These are phyloP conservation scores for Trametes meyenii DNA, from an alignment of 768 basidiomycete species.

Conservation along the genomic window DNA sequence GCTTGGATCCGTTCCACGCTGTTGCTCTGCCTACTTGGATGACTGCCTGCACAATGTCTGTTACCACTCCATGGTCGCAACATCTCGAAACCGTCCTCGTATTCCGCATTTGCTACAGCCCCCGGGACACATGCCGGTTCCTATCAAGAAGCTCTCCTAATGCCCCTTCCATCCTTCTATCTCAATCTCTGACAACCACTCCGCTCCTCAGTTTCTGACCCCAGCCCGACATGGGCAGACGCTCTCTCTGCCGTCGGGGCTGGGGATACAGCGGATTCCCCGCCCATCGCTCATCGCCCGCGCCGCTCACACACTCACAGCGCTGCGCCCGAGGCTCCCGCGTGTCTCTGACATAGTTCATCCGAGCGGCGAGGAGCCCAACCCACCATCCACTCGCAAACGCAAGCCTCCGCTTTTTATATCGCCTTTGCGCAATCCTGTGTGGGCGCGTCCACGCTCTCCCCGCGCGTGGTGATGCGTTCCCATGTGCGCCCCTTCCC, in stretches of 20 bases:
- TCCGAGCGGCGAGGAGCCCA: no score
- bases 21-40: no score
- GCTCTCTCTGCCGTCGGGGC: background rate
- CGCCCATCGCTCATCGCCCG: background rate
- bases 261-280: background rate
- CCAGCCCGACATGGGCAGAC: background rate
- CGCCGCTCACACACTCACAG: background rate
- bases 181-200: background rate
- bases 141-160: background rate
- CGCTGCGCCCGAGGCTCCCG: conserved; percentile 16
- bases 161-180: background rate
- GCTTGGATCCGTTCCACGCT: no score
- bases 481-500: conserved; percentile 4
- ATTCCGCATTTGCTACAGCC: no score
- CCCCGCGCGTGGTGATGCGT: conserved; percentile 5
- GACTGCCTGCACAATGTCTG: no score
- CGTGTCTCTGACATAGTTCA: conserved; percentile 1
- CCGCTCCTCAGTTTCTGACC: background rate
- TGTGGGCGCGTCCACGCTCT: background rate
- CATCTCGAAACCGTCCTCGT: no score
- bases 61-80: no score
- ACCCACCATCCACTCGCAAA: background rate
- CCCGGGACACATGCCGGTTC: no score
- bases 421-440: conserved; percentile 7
- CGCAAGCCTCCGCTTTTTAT: conserved; percentile 3